These are phyloP conservation scores for Antrodiella citrinella DNA, from an alignment of 768 basidiomycete genomes.

Conservation along the genomic window DNA sequence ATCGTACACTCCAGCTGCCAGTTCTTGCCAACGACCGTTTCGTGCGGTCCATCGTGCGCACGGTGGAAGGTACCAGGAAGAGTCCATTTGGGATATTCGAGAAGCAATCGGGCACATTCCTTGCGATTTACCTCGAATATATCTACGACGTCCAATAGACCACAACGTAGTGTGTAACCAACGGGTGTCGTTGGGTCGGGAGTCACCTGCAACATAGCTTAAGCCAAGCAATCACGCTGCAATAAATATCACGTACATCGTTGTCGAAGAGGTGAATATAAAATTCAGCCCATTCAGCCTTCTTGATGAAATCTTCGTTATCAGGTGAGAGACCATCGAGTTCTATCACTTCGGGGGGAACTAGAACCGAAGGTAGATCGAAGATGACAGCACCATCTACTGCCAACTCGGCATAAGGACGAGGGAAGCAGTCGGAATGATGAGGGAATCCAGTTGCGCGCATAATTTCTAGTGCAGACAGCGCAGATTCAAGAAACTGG, in stretches of 20 bases:
- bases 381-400: conserved; percentile 43
- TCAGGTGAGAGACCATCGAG: conserved; percentile 64
- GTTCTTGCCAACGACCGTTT: conserved; percentile 38
- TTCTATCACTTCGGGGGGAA: conserved; percentile 84
- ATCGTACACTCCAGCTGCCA: conserved; percentile 88
- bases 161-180: conserved; percentile 74
- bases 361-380: conserved; percentile 68
- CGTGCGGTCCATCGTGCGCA: conserved; percentile 51
- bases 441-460: conserved; percentile 54
- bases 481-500: conserved; percentile 70
- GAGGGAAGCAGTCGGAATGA: conserved; percentile 46
- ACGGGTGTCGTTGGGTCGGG: conserved; percentile 65
- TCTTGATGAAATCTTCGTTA: conserved; percentile 62
- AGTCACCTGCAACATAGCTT: too few relatives aligned
- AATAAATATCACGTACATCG: conserved; percentile 31
- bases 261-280: conserved; percentile 61
- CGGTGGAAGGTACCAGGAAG: conserved; percentile 78
- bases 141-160: conserved; percentile 69
- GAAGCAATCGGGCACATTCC: conserved; percentile 81
- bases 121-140: conserved; percentile 96
- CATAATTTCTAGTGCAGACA: conserved; percentile 55
- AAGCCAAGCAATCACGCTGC: too few relatives aligned
- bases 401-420: conserved; percentile 51
- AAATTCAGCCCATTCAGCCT: conserved; percentile 77
- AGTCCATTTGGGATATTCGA: conserved; percentile 84